Evolutionary conservation across 2,329 filamentous ascomycete species (phyloP), one percentile per base, ranked within the genome.

Genomic region (Epichloe sp.): DNA sequence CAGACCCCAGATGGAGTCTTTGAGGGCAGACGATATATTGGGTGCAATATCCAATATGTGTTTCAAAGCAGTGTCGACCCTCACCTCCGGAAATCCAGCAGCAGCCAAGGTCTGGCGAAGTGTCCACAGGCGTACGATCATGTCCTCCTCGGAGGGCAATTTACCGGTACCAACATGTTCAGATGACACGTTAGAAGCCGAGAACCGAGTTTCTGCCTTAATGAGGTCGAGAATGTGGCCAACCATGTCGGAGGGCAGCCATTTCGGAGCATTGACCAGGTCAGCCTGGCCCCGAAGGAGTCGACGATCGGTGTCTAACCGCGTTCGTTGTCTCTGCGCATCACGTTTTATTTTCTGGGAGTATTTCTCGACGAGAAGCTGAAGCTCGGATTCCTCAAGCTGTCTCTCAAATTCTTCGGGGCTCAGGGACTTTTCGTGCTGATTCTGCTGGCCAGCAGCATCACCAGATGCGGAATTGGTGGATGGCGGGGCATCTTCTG

Each of bases 401-500:
- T 95, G 88, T 56, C 74, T 82, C 63, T 96, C 93, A 48, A 96
- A 85, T 65, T 97, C 88, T 63, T 96, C 91, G 1, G 91, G 85
- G 47, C 80, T 88, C 56, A 91, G 69, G 31, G 78, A 71, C 50
- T 79, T 70, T 49, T 69, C 58, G 35, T 64, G 55, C n/a, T 51
- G 43, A 11, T 26, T 37, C 43, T 54, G 51, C 41, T 49, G 53
- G 44, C 44, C 45, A 26, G 31, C 46, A 34, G 45, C 35, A 51
- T 47, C 49, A 34, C 43, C 47, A 44, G 40, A 35, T 17, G 50
- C 36, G 31, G 49, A 40, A 51, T 52, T 50, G 41, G 57, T 53
- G 43, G 60, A 58, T 57, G 60, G 62, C 58, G 63, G 61, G 59
- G 62, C 60, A 60, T 58, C 43, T 46, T 47, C 34, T 17, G 41